phyloP scores from a whole-genome alignment of 1,284 basidiomycete species.

The Waitea zeae region DNA sequence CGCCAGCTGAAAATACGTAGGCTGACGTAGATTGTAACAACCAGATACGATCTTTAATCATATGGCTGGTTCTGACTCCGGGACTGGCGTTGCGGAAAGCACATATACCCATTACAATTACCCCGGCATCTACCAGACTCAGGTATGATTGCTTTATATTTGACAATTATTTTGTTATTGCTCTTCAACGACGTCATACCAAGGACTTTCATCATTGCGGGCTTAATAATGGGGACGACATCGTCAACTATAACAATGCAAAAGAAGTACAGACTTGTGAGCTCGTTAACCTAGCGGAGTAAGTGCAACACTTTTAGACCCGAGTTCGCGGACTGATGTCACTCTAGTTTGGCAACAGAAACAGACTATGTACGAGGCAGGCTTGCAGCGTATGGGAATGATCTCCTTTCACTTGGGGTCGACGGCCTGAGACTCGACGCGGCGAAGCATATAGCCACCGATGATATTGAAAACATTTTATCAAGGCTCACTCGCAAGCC shows the following conservation, averaged over 20 bases:
- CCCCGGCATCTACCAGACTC: slow-evolving; percentile 32
- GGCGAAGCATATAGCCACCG: slow-evolving; percentile 34
- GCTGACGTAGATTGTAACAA: too few relatives aligned
- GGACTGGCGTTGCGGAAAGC: slow-evolving; percentile 8
- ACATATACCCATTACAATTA: slow-evolving; percentile 40
- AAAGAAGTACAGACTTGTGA: slow-evolving; percentile 43
- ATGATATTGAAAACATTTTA: slow-evolving; percentile 36
- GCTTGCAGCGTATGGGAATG: slow-evolving; percentile 42
- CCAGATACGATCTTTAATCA: slow-evolving; percentile 10
- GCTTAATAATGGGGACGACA: slow-evolving; percentile 29
- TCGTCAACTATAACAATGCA: slow-evolving; percentile 29
- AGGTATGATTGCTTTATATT: not conserved
- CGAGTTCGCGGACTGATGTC: not conserved
- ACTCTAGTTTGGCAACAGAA: slow-evolving; percentile 33
- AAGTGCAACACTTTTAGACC: slow-evolving; percentile 11
- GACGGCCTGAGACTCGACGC: slow-evolving; percentile 53
- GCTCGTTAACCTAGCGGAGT: slow-evolving; percentile 40
- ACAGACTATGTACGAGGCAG: slow-evolving; percentile 35
- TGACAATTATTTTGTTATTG: too few relatives aligned
- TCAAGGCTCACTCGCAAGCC: slow-evolving; percentile 20
- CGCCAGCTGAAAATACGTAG: not conserved
- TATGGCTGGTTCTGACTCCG: slow-evolving; percentile 6
- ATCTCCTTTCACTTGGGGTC: slow-evolving; percentile 40
- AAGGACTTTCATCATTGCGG: slow-evolving; percentile 55
- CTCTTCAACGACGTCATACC: too few relatives aligned